These are phyloP conservation scores for Craspedostauros australis DNA, from an alignment of 108 stramenopile species.

Conservation along the genomic window DNA sequence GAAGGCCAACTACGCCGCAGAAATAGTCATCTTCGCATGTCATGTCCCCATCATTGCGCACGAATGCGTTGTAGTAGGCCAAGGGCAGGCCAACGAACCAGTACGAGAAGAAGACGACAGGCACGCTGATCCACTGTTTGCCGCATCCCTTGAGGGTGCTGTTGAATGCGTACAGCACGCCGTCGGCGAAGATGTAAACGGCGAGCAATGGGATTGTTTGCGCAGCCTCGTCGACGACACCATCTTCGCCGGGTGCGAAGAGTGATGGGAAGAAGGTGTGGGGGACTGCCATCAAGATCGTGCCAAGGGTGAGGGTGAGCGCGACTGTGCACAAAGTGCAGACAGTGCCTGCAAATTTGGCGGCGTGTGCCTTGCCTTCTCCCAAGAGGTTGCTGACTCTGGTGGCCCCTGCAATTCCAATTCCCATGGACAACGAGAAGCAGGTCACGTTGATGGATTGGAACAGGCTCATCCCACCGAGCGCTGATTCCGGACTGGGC, in stretches of 20 bases:
- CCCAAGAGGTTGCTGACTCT: too few species aligned
- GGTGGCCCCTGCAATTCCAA: too few species aligned
- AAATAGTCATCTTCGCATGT: conserved; percentile 19
- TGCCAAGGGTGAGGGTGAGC: conserved; percentile 29
- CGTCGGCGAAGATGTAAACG: conserved; percentile 61
- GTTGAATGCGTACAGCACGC: conserved; percentile 52
- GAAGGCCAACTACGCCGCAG: conserved; percentile 41
- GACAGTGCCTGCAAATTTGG: too few species aligned
- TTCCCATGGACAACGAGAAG: too few species aligned
- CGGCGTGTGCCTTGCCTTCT: too few species aligned
- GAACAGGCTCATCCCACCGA: too few species aligned
- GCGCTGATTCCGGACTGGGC: too few species aligned
- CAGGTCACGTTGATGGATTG: too few species aligned
- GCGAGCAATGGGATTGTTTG: conserved; percentile 45
- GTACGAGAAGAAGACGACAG: conserved; percentile 53
- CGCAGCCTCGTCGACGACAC: conserved; percentile 34
- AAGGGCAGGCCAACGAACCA: conserved; percentile 61
- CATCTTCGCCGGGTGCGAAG: conserved; percentile 31
- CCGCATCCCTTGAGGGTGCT: conserved; percentile 64
- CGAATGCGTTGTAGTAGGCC: conserved; percentile 48
- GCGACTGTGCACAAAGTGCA: too few species aligned
- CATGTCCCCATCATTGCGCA: conserved; percentile 15
- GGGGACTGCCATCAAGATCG: conserved; percentile 27
- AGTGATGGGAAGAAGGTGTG: conserved; percentile 47
- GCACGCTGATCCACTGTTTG: conserved; percentile 37